Percentiles rank a stretch among this genome's conserved stretches.
Conservation (phyloP, 768 basidiomycete genomes). For the Lepiota brunneoincarnata region DNA sequence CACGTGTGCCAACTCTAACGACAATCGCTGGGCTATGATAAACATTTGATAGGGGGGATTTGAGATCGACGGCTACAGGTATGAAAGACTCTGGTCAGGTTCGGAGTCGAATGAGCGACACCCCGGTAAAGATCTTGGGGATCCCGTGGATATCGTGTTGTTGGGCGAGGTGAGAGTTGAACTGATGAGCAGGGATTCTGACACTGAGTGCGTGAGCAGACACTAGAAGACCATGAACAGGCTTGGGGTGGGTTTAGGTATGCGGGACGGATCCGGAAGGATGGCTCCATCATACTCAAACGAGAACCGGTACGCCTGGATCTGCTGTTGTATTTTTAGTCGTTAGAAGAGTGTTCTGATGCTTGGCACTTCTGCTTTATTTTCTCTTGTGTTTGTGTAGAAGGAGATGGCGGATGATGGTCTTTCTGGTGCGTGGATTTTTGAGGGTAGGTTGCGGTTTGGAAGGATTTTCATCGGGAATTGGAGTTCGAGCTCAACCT, state of each 20-base stretch:
- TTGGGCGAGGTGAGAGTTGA: constrained; percentile 38
- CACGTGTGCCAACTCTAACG: not conserved
- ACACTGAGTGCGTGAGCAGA: constrained; percentile 34
- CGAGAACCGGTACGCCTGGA: constrained; percentile 52
- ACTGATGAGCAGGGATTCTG: not conserved
- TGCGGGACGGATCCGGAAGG: constrained; percentile 53
- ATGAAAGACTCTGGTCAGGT: constrained; percentile 8
- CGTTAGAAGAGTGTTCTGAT: not conserved
- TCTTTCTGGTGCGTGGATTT: constrained; percentile 48
- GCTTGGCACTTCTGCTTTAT: not conserved
- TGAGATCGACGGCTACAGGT: constrained; percentile 15
- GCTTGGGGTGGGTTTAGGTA: constrained; percentile 70
- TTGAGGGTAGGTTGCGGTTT: constrained; percentile 52
- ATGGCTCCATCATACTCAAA: constrained; percentile 60
- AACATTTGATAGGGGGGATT: constrained; percentile 1
- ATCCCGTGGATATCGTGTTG: constrained; percentile 31
- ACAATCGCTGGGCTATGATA: not conserved
- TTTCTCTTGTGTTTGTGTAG: constrained; percentile 23
- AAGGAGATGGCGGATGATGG: constrained; percentile 37
- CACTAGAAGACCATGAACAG: constrained; percentile 47
- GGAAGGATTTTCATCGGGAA: constrained; percentile 50
- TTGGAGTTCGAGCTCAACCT: constrained; percentile 31
- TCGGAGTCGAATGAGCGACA: not conserved
- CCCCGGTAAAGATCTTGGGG: constrained; percentile 7
- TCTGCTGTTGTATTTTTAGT: not conserved